phyloP scores from a whole-genome alignment of 2,329 filamentous ascomycete genomes.

The Karstenula rhodostoma region DNA sequence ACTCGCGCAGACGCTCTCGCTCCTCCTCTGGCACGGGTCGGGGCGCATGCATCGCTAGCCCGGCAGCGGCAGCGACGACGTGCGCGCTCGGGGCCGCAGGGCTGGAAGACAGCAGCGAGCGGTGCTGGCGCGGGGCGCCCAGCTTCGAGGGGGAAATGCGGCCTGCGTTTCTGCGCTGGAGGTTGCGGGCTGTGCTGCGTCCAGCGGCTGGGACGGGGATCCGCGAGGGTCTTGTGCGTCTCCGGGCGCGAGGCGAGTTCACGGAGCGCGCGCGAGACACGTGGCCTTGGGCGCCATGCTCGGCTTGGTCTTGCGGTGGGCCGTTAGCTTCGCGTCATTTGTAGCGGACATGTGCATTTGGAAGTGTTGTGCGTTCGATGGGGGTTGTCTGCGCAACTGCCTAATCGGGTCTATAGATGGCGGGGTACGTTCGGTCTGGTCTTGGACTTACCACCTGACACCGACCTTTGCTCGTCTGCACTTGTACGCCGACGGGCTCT shows the following conservation, averaged over 20 bases:
- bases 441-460: conserved; percentile 7
- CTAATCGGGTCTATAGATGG: background rate
- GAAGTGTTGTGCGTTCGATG: background rate
- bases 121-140: conserved; percentile 1
- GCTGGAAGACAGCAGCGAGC: background rate
- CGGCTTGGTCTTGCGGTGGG: background rate
- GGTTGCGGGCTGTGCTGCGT: background rate
- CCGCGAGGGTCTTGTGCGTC: conserved; percentile 11
- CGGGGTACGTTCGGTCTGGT: background rate
- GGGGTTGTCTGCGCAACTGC: background rate
- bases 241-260: background rate
- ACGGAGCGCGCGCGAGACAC: background rate
- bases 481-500: background rate
- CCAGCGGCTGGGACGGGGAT: conserved; percentile 10
- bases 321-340: background rate
- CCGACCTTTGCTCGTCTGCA: background rate
- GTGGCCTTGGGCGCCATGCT: background rate
- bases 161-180: conserved; percentile 8
- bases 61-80: background rate
- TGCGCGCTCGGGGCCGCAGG: background rate
- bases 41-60: background rate
- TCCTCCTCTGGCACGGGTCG: background rate
- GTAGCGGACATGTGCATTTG: no score
- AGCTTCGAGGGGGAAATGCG: conserved; percentile 12
- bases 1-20: background rate